Evolutionary conservation across 495 filamentous ascomycete species (phyloP).

Genomic region (Aspergillus haitiensis): DNA sequence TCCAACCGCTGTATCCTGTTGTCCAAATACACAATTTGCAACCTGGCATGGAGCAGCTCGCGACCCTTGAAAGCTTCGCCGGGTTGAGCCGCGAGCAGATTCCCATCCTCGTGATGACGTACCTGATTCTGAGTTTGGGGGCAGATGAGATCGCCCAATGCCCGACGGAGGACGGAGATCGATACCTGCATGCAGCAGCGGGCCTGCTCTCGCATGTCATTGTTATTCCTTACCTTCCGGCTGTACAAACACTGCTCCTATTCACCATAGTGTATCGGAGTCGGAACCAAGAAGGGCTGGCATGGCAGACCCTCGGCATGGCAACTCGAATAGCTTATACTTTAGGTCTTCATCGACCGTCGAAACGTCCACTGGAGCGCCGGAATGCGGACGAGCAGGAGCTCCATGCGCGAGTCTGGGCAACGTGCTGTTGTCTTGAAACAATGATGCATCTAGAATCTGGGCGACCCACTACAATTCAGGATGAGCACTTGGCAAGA

Average conservation of each 20-base stretch:
- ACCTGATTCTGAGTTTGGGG: slow-evolving; percentile 18
- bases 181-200: slow-evolving; percentile 18
- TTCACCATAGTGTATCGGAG: slow-evolving; percentile 18
- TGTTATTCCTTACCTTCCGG: slow-evolving; percentile 15
- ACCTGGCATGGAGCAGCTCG: slow-evolving; percentile 2
- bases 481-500: not conserved
- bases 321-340: slow-evolving; percentile 20
- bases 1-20: slow-evolving; percentile 18
- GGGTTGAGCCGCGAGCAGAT: slow-evolving; percentile 10
- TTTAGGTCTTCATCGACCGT: slow-evolving; percentile 13
- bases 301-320: slow-evolving; percentile 21
- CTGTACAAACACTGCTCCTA: slow-evolving; percentile 18
- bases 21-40: slow-evolving; percentile 1
- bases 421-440: slow-evolving; percentile 18
- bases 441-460: slow-evolving; percentile 21
- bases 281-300: slow-evolving; percentile 19
- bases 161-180: slow-evolving; percentile 15
- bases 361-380: not conserved
- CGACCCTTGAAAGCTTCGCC: not conserved
- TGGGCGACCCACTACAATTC: slow-evolving; percentile 10
- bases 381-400: not conserved
- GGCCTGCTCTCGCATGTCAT: slow-evolving; percentile 18
- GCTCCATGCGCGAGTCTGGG: slow-evolving; percentile 13
- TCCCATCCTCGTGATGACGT: slow-evolving; percentile 10
- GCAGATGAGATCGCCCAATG: slow-evolving; percentile 11